Percentiles rank a stretch among this genome's conserved stretches.
Evolutionary conservation across 108 stramenopile genomes (phyloP).

Genomic region (Nitzschia inconspicua): DNA sequence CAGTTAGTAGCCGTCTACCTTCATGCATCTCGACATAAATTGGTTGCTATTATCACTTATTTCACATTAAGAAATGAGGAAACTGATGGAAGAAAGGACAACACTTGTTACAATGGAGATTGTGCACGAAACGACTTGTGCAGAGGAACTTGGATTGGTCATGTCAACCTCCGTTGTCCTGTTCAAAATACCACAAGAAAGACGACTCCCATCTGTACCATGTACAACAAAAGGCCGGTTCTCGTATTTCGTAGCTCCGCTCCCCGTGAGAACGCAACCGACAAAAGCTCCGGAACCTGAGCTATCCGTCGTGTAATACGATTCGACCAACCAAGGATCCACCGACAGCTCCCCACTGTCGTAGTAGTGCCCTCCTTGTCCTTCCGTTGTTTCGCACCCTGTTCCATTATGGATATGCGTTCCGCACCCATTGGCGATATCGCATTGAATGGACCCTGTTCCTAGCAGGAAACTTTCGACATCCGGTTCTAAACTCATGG

Average conservation of each 20-base stretch:
- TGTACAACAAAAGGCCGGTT: constrained; percentile 24
- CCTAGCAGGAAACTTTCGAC: background rate
- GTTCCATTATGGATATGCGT: constrained; percentile 34
- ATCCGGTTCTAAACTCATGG: constrained; percentile 9
- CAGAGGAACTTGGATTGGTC: too few relatives aligned
- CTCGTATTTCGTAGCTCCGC: constrained; percentile 1
- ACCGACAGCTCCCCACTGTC: background rate
- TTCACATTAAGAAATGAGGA: too few relatives aligned
- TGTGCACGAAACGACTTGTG: too few relatives aligned
- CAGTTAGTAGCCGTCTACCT: too few relatives aligned
- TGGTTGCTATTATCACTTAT: too few relatives aligned
- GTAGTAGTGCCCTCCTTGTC: constrained; percentile 35
- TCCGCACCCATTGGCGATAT: constrained; percentile 29
- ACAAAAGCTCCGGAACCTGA: constrained; percentile 4
- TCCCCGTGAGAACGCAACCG: constrained; percentile 15
- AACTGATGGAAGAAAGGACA: too few relatives aligned
- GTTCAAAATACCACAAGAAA: constrained; percentile 32
- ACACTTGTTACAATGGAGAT: too few relatives aligned
- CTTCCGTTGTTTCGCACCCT: constrained; percentile 18
- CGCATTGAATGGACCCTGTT: constrained; percentile 3
- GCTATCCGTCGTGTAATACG: constrained; percentile 13
- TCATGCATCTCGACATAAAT: too few relatives aligned
- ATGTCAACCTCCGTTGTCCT: too few relatives aligned
- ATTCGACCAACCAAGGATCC: constrained; percentile 21
- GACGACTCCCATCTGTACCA: constrained; percentile 16